Base-by-base conservation (phyloP, 371 early-diverging fungal genomes). In the Encephalitozoon cuniculi region DNA sequence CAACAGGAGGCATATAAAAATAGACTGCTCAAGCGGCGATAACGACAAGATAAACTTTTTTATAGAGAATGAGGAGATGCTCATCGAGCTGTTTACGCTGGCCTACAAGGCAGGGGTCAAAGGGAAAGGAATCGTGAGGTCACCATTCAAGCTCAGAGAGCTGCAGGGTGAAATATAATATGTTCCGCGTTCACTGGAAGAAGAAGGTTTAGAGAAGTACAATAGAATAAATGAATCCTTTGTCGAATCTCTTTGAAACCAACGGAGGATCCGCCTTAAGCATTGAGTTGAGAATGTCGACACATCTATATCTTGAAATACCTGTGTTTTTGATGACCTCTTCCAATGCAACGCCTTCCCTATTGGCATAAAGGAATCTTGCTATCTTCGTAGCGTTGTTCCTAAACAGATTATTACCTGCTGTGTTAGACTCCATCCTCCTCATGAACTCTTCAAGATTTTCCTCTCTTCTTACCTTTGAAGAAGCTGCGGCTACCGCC, bases 231-330 rank as follows among this genome's bases (percentile, higher is more conserved):
- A 53, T 63, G 46, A 75, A 75, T 63, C 69, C 75, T 41, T 69
- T 75, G 34, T 68, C 63, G 11, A 68, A 44, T 41, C 18, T 68
- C 49, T 75, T 75, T 41, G 49, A 49, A 7, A 59, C 44, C n/a
- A 68, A 6, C 8, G 75, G 75, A 12, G 68, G 75, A 25, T 68
- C 64, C 37, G 41, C 18, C 43, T 64, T 75, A 2, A 68, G 51
- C 28, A 75, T 39, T 52, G 30, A 21, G 51, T 75, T 75, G 7
- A 75, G 67, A 52, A 68, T 75, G 39, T 75, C 75, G 26, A 75
- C 64, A 63, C 75, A 75, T 63, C 55, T 75, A 40, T 75, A 75
- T 64, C 54, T 75, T 28, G 75, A 52, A 4, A 75, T 68, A 4
- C 75, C 75, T 25, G 64, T 21, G 8, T 43, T 43, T 52, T 69